Conservation (phyloP, 2,329 filamentous ascomycete species). For the Claviceps paspali region DNA sequence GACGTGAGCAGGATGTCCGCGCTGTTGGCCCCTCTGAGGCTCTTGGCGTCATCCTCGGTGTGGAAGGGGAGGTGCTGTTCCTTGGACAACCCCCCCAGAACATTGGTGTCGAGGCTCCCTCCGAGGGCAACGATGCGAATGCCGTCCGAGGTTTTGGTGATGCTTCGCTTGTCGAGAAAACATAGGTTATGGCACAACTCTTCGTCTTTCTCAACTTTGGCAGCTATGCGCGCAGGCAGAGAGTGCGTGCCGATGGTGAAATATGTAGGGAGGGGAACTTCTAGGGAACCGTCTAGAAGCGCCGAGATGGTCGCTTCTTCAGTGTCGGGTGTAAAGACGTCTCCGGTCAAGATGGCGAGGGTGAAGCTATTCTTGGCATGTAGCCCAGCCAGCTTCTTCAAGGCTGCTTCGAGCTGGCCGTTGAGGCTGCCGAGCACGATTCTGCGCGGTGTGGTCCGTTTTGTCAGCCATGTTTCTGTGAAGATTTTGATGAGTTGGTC, state of each 20-base stretch:
- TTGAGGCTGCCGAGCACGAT: conserved; percentile 74
- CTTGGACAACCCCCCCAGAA: conserved; percentile 47
- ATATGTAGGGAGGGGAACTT: conserved; percentile 72
- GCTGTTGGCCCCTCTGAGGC: conserved; percentile 58
- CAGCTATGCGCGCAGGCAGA: conserved; percentile 55
- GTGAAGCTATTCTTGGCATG: conserved; percentile 81
- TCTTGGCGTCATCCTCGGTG: conserved; percentile 59
- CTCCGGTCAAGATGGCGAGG: conserved; percentile 70
- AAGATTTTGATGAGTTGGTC: no score
- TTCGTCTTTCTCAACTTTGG: conserved; percentile 58
- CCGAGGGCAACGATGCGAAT: conserved; percentile 78
- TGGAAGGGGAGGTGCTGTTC: conserved; percentile 68
- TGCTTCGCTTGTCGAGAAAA: conserved; percentile 74
- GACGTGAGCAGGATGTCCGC: conserved; percentile 80
- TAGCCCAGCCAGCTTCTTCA: conserved; percentile 65
- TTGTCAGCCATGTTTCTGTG: no score
- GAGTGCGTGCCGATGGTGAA: conserved; percentile 65
- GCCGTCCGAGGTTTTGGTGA: conserved; percentile 79
- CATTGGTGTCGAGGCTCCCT: conserved; percentile 49
- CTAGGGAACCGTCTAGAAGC: conserved; percentile 57
- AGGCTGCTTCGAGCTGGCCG: conserved; percentile 59
- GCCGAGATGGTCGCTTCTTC: conserved; percentile 43
- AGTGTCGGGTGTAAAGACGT: conserved; percentile 55
- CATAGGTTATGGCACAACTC: conserved; percentile 81
- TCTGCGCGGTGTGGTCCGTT: no score